Conservation (phyloP, 305 asterid genomes). For the Fraxinus angustifolia region DNA sequence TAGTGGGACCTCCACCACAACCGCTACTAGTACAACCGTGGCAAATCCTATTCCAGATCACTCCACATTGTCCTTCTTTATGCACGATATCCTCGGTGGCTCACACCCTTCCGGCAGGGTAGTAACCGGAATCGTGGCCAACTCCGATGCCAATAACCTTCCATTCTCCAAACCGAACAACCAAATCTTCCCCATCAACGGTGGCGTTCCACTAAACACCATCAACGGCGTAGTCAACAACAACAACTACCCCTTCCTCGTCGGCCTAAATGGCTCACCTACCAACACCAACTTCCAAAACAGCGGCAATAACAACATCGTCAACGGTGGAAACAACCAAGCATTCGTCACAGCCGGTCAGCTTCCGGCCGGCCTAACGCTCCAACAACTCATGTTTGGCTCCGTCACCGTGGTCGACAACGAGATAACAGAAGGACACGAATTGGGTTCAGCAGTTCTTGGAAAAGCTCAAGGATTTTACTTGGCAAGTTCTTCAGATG, state of each 20-base stretch:
- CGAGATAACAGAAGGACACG: slow-evolving; percentile 25
- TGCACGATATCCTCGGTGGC: neutral
- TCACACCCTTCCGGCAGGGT: neutral
- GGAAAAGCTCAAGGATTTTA: slow-evolving; percentile 43
- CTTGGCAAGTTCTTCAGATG: slow-evolving; percentile 35
- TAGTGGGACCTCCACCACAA: neutral
- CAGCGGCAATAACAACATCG: slow-evolving; percentile 3
- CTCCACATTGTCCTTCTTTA: slow-evolving; percentile 1
- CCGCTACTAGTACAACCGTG: neutral
- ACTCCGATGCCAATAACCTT: neutral
- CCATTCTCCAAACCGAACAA: neutral
- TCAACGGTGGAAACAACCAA: neutral
- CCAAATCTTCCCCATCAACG: slow-evolving; percentile 1
- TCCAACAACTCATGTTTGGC: slow-evolving; percentile 37
- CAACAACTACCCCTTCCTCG: slow-evolving; percentile 9
- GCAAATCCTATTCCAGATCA: neutral
- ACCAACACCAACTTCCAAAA: neutral
- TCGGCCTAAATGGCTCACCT: neutral
- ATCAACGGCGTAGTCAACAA: neutral
- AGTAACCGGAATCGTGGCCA: neutral
- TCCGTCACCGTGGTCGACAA: slow-evolving; percentile 28
- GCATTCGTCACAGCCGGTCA: slow-evolving; percentile 1
- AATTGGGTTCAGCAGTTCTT: slow-evolving; percentile 15
- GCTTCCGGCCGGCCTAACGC: slow-evolving; percentile 31
- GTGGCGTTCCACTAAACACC: neutral